Evolutionary conservation across 2,329 filamentous ascomycete species (phyloP).

Genomic region (Neonectria faginata): DNA sequence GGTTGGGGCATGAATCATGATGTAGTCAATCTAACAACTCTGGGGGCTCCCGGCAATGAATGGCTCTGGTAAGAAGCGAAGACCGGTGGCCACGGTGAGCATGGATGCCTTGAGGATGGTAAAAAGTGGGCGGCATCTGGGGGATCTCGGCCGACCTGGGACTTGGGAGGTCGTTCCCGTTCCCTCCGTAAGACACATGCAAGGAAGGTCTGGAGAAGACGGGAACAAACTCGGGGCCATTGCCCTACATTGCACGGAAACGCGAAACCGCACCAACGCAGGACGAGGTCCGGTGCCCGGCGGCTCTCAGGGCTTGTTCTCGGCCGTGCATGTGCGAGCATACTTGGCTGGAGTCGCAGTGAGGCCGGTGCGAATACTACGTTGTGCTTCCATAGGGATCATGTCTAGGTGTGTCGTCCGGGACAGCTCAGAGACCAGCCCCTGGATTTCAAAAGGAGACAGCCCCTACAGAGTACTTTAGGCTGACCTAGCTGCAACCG

Average conservation of each 20-base stretch:
- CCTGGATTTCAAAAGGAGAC: conserved; percentile 39
- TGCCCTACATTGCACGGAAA: conserved; percentile 18
- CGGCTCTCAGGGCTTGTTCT: conserved; percentile 5
- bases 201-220: conserved; percentile 36
- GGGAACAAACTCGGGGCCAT: conserved; percentile 22
- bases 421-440: conserved; percentile 25
- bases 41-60: neutral
- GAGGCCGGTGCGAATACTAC: neutral
- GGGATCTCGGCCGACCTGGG: conserved; percentile 11
- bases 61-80: neutral
- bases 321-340: neutral
- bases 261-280: conserved; percentile 17
- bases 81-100: conserved; percentile 9
- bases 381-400: neutral
- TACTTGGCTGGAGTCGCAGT: neutral
- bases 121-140: conserved; percentile 8
- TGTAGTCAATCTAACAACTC: conserved; percentile 9
- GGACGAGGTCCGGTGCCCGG: conserved; percentile 6
- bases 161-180: conserved; percentile 8
- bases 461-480: conserved; percentile 34
- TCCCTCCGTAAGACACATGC: conserved; percentile 30
- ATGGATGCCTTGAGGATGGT: neutral
- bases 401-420: no score
- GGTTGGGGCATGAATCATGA: neutral
- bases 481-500: conserved; percentile 12